Conservation (phyloP, 495 filamentous ascomycete species). For the Penicillium verhagenii region DNA sequence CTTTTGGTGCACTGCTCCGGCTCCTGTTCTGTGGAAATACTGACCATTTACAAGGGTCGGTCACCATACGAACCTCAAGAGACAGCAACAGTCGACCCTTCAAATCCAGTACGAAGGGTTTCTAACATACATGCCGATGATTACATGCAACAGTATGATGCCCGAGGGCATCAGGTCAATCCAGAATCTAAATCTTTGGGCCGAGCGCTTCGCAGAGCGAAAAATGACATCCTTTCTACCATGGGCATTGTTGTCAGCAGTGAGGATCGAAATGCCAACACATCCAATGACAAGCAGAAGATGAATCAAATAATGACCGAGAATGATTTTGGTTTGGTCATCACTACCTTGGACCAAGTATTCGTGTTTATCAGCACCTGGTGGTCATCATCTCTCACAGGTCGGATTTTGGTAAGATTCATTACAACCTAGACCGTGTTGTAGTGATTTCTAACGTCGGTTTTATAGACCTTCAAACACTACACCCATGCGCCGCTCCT, state of each 20-base stretch:
- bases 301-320: slow-evolving; percentile 45
- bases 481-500: slow-evolving; percentile 42
- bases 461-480: slow-evolving; percentile 45
- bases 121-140: slow-evolving; percentile 44
- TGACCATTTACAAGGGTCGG: slow-evolving; percentile 55
- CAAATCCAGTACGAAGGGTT: slow-evolving; percentile 23
- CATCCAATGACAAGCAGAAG: slow-evolving; percentile 40
- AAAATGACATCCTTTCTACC: slow-evolving; percentile 58
- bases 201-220: slow-evolving; percentile 47
- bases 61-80: slow-evolving; percentile 69
- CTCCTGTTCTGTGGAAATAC: neutral
- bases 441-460: slow-evolving; percentile 5
- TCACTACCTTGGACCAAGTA: slow-evolving; percentile 42
- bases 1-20: neutral
- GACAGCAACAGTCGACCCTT: slow-evolving; percentile 15
- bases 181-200: slow-evolving; percentile 47
- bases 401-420: slow-evolving; percentile 46
- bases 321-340: slow-evolving; percentile 50
- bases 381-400: slow-evolving; percentile 44
- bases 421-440: neutral
- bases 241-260: slow-evolving; percentile 53
- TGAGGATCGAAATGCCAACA: slow-evolving; percentile 36
- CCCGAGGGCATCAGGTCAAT: slow-evolving; percentile 67
- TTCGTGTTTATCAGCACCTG: slow-evolving; percentile 43
- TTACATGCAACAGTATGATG: slow-evolving; percentile 65